These are phyloP conservation scores for Margaritispora aquatica DNA, from an alignment of 495 filamentous ascomycete species.

Conservation along the genomic window DNA sequence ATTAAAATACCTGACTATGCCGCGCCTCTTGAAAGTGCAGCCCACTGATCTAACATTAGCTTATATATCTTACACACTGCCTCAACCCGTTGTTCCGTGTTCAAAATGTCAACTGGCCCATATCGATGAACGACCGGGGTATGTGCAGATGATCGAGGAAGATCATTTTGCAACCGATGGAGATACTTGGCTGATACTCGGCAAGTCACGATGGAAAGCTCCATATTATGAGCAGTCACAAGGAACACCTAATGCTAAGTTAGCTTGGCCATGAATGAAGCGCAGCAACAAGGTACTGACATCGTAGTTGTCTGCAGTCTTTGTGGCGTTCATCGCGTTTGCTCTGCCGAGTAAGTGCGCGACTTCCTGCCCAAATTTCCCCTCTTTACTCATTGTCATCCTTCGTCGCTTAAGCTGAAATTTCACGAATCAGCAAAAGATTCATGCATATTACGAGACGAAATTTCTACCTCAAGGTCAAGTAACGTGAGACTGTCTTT, in stretches of 20 bases:
- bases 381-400: not conserved
- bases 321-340: not conserved
- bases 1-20: too few relatives aligned
- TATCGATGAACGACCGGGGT: not conserved
- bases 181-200: not conserved
- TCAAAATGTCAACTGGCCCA: not conserved
- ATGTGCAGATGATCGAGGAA: not conserved
- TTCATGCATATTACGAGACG: too few relatives aligned
- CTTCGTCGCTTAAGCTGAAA: not conserved
- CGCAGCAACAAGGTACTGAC: not conserved
- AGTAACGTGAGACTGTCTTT: not conserved
- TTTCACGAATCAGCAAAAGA: not conserved
- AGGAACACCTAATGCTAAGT: not conserved
- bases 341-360: not conserved
- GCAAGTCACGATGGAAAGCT: not conserved
- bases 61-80: not conserved
- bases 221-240: not conserved
- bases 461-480: not conserved
- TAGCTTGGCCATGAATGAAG: not conserved
- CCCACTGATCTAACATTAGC: not conserved
- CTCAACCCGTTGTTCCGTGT: not conserved
- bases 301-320: not conserved
- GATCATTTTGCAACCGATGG: not conserved
- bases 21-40: not conserved
- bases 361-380: not conserved